Evolutionary conservation across 768 basidiomycete genomes (phyloP).

Genomic region (Mycena sanguinolenta): DNA sequence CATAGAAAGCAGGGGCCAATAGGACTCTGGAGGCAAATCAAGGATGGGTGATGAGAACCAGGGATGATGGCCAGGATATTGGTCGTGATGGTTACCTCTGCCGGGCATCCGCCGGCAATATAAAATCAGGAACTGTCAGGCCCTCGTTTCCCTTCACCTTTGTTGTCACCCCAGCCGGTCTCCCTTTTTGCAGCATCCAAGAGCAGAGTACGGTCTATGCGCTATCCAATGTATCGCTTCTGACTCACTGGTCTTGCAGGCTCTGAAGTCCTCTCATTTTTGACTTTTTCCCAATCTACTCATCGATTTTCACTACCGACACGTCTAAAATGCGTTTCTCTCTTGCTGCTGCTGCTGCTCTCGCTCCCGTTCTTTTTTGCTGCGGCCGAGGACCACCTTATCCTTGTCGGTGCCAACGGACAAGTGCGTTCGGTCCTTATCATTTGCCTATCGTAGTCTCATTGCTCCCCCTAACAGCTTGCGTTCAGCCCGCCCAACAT

Average conservation of each 20-base stretch:
- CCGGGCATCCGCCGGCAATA: neutral
- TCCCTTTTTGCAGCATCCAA: constrained; percentile 50
- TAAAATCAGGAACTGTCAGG: constrained; percentile 6
- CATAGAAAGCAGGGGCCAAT: constrained; percentile 4
- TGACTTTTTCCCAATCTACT: constrained; percentile 38
- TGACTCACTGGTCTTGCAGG: constrained; percentile 41
- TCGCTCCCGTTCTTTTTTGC: constrained; percentile 54
- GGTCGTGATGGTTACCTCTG: too few relatives aligned
- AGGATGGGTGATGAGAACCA: constrained; percentile 3
- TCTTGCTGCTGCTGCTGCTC: constrained; percentile 54
- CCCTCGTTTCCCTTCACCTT: constrained; percentile 23
- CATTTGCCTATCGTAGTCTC: neutral
- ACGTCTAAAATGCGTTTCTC: constrained; percentile 65
- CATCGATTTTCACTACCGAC: constrained; percentile 43
- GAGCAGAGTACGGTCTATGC: constrained; percentile 59
- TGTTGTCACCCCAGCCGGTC: constrained; percentile 46
- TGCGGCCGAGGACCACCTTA: constrained; percentile 51
- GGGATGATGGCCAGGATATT: too few relatives aligned
- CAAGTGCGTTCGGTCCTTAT: constrained; percentile 40
- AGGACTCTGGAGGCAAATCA: neutral
- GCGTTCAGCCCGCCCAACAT: constrained; percentile 54
- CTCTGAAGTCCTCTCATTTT: constrained; percentile 48
- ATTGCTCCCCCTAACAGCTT: constrained; percentile 43
- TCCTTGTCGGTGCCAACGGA: constrained; percentile 58
- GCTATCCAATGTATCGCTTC: neutral